These are phyloP conservation scores for Yamadazyma kitorensis DNA, from an alignment of 805 yeast species.

Conservation along the genomic window DNA sequence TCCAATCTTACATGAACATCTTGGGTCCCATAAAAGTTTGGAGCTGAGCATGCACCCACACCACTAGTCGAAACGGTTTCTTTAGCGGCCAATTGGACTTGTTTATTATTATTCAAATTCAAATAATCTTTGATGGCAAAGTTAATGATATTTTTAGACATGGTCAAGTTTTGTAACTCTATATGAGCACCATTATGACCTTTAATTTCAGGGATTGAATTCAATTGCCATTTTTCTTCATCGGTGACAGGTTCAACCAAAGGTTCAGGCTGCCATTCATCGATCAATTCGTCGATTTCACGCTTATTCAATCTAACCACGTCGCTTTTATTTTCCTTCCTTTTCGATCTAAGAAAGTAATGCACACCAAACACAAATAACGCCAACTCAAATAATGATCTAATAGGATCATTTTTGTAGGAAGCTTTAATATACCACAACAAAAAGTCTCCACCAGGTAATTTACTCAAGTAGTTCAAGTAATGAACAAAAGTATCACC, in stretches of 20 bases:
- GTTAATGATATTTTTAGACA: slow-evolving; percentile 48
- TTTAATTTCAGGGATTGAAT: slow-evolving; percentile 59
- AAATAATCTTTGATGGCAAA: slow-evolving; percentile 72
- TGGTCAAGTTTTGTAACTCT: slow-evolving; percentile 16
- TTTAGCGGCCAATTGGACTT: slow-evolving; percentile 52
- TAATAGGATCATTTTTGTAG: slow-evolving; percentile 88
- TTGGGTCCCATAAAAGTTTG: slow-evolving; percentile 95
- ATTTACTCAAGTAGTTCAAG: slow-evolving; percentile 30
- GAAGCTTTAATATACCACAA: slow-evolving; percentile 78
- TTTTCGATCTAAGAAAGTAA: slow-evolving; percentile 77
- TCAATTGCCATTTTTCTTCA: slow-evolving; percentile 59
- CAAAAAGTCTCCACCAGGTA: slow-evolving; percentile 59
- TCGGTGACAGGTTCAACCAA: slow-evolving; percentile 55
- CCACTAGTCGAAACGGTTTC: slow-evolving; percentile 67
- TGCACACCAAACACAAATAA: slow-evolving; percentile 78
- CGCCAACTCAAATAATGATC: slow-evolving; percentile 77
- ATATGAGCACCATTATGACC: slow-evolving; percentile 50
- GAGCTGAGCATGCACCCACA: slow-evolving; percentile 98
- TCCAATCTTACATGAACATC: slow-evolving; percentile 84
- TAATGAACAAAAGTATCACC: slow-evolving; percentile 33
- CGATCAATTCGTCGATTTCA: slow-evolving; percentile 80
- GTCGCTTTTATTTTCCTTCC: slow-evolving; percentile 70
- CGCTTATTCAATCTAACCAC: slow-evolving; percentile 54
- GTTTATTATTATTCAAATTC: slow-evolving; percentile 50
- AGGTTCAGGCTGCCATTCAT: slow-evolving; percentile 92